Conservation (phyloP, 2,329 filamentous ascomycete genomes). For the Blastomyces percursus region DNA sequence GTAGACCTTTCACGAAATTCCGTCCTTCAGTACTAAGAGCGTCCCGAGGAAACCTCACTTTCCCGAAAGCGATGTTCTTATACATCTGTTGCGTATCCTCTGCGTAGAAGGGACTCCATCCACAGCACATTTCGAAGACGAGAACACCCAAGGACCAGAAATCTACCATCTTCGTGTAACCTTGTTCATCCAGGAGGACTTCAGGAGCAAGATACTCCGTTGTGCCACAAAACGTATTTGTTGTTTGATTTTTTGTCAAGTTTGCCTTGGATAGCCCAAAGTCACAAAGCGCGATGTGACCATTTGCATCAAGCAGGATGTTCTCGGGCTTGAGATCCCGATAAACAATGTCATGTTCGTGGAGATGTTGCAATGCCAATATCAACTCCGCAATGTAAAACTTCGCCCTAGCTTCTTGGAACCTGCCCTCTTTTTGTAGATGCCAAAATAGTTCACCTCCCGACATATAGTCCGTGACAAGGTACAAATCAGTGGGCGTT, state of each 20-base stretch:
- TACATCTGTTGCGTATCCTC: constrained; percentile 99
- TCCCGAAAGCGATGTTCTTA: constrained; percentile 99
- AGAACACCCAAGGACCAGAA: constrained; percentile 98
- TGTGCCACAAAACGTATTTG: constrained; percentile 97
- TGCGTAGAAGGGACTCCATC: constrained; percentile 97
- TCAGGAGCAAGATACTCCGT: constrained; percentile 96
- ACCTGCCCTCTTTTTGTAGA: constrained; percentile 90
- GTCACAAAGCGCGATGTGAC: constrained; percentile 94
- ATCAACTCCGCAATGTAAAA: constrained; percentile 99
- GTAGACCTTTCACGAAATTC: constrained; percentile 93
- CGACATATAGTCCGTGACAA: constrained; percentile 99
- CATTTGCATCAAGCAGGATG: constrained; percentile 90
- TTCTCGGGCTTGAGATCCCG: constrained; percentile 97
- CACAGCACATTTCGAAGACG: constrained; percentile 99
- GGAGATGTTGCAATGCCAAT: constrained; percentile 83
- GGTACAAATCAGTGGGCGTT: constrained; percentile 86
- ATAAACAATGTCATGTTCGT: constrained; percentile 96
- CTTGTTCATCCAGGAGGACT: constrained; percentile 87
- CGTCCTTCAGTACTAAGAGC: constrained; percentile 88
- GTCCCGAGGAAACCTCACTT: constrained; percentile 90
- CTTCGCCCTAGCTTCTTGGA: constrained; percentile 87
- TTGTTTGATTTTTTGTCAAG: constrained; percentile 90
- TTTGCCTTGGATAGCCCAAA: constrained; percentile 98
- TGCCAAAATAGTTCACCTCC: constrained; percentile 98
- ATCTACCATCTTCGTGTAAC: constrained; percentile 99